Percentiles rank a stretch among this genome's conserved stretches.
Evolutionary conservation across 2,329 filamentous ascomycete species (phyloP).

Genomic region (Ophiostoma sp.): DNA sequence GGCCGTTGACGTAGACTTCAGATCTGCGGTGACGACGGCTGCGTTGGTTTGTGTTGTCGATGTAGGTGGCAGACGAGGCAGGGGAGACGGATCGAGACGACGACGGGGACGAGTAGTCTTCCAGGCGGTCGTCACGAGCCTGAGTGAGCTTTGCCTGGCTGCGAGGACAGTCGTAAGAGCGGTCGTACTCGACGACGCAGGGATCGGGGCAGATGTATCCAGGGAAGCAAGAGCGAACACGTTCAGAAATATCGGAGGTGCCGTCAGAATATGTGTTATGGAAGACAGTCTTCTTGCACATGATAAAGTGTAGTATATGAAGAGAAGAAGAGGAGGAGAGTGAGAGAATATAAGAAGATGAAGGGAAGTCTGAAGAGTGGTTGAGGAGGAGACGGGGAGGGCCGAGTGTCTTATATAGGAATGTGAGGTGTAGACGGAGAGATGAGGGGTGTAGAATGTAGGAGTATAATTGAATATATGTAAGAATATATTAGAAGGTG

Average conservation of each 20-base stretch:
- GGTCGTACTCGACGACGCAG: conserved; percentile 25
- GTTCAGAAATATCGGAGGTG: conserved; percentile 33
- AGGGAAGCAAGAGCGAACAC: conserved; percentile 31
- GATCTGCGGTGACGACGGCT: conserved; percentile 28
- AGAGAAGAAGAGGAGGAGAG: background rate
- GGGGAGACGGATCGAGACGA: conserved; percentile 7
- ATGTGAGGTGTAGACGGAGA: conserved; percentile 12
- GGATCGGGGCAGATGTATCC: conserved; percentile 32
- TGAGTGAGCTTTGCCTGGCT: conserved; percentile 20
- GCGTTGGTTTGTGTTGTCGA: conserved; percentile 16
- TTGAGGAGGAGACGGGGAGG: conserved; percentile 12
- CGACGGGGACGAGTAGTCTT: background rate
- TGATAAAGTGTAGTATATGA: conserved; percentile 27
- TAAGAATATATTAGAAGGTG: background rate
- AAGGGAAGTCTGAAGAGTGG: background rate
- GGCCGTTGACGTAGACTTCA: conserved; percentile 30
- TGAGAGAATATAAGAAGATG: background rate
- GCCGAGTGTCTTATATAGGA: conserved; percentile 13
- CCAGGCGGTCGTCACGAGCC: conserved; percentile 11
- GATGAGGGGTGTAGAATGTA: background rate
- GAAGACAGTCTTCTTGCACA: conserved; percentile 36
- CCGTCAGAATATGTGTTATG: conserved; percentile 35
- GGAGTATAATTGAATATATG: background rate
- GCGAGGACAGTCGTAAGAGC: conserved; percentile 22
- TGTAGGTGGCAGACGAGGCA: conserved; percentile 21